A percentile compares a stretch with the other conserved stretches of the same genome.
These are phyloP conservation scores for Salvia rosmarinus DNA, from an alignment of 257 asterid species.

Conservation along the genomic window DNA sequence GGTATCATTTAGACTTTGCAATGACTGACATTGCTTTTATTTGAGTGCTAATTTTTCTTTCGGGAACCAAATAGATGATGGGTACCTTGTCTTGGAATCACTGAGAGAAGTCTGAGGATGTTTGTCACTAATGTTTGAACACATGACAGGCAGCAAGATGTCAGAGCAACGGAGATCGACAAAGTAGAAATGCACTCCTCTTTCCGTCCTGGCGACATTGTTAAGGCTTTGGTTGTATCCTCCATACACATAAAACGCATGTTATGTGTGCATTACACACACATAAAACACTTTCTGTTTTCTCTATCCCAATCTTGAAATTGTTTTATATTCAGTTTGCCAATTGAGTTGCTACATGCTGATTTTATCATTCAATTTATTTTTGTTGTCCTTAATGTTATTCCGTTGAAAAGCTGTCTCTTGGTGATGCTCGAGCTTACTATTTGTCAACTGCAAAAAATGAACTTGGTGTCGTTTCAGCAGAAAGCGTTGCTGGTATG, in stretches of 20 bases:
- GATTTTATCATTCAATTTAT: background rate
- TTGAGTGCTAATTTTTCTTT: background rate
- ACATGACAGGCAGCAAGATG: conserved; percentile 87
- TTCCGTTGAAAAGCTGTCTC: conserved; percentile 69
- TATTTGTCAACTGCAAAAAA: conserved; percentile 88
- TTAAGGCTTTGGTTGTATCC: conserved; percentile 90
- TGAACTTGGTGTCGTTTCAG: conserved; percentile 94
- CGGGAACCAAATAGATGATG: background rate
- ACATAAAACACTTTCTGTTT: background rate
- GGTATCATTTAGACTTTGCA: background rate
- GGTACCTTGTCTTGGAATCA: background rate
- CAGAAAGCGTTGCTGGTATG: conserved; percentile 84
- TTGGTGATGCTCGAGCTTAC: conserved; percentile 96
- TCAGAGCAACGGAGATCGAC: conserved; percentile 96
- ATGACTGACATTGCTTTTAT: background rate
- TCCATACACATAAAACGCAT: conserved; percentile 22
- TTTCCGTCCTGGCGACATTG: conserved; percentile 83
- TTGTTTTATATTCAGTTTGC: background rate
- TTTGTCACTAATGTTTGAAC: background rate
- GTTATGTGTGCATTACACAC: background rate
- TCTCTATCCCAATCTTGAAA: background rate
- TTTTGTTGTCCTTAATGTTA: conserved; percentile 41
- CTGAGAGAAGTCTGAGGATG: background rate
- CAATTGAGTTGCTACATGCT: background rate
- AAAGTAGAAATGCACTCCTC: conserved; percentile 91